These are phyloP conservation scores for Abrus pulchellus DNA, from an alignment of 306 rosid species.

Conservation along the genomic window DNA sequence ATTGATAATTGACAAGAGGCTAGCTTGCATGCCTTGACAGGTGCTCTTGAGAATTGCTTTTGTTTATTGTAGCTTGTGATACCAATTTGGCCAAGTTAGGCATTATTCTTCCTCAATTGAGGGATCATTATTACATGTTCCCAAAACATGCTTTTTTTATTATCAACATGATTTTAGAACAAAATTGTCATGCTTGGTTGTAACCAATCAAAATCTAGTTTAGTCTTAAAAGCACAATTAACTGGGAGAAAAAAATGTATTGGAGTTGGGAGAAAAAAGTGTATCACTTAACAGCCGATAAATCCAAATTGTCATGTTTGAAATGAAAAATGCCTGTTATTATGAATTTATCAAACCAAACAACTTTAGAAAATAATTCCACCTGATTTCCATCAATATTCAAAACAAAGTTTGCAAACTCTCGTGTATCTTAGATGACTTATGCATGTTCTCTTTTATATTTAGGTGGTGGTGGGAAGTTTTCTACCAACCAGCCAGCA, in stretches of 20 bases:
- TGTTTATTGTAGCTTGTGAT: background rate
- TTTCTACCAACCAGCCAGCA: constrained; percentile 74
- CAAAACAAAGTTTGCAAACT: background rate
- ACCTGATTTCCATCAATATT: background rate
- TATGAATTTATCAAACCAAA: too few relatives aligned
- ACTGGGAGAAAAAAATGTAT: background rate
- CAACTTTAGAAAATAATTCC: too few relatives aligned
- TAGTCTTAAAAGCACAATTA: background rate
- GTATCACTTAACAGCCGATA: too few relatives aligned
- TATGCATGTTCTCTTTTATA: constrained; percentile 10
- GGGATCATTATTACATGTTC: constrained; percentile 1
- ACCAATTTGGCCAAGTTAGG: background rate
- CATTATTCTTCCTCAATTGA: constrained; percentile 33
- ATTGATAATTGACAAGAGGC: background rate
- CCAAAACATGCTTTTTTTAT: background rate
- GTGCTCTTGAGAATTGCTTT: background rate
- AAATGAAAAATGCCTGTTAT: too few relatives aligned
- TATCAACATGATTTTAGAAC: background rate
- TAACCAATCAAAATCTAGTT: background rate
- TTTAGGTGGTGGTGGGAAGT: constrained; percentile 88
- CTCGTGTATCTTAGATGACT: background rate
- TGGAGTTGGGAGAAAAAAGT: too few relatives aligned
- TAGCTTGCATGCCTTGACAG: constrained; percentile 3
- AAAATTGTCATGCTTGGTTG: background rate
- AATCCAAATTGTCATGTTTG: too few relatives aligned